These are phyloP conservation scores for Syncephalastrum contaminatum DNA, from an alignment of 371 early-diverging fungal species.

Conservation along the genomic window DNA sequence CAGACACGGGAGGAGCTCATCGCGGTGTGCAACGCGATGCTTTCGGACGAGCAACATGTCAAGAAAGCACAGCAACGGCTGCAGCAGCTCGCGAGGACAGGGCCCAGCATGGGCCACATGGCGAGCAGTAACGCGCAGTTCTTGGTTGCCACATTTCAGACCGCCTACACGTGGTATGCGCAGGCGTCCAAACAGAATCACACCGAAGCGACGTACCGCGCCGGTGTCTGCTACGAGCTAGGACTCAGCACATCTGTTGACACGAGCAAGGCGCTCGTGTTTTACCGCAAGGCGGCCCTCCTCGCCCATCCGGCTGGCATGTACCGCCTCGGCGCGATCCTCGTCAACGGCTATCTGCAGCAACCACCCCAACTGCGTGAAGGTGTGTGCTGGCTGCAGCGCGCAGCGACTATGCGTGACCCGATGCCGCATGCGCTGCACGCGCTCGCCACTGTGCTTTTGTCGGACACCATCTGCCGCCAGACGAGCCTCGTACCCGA, in stretches of 20 bases:
- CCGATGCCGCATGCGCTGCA: slow-evolving; percentile 81
- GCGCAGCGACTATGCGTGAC: slow-evolving; percentile 81
- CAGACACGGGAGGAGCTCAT: no score
- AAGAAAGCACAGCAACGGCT: no score
- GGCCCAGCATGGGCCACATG: no score
- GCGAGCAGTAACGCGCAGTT: no score
- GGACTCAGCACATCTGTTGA: slow-evolving; percentile 91
- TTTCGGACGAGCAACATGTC: no score
- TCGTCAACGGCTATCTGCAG: slow-evolving; percentile 76
- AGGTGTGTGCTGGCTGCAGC: slow-evolving; percentile 89
- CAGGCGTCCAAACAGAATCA: slow-evolving; percentile 92
- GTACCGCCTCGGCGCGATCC: slow-evolving; percentile 90
- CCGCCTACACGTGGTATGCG: slow-evolving; percentile 52
- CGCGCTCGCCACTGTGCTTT: slow-evolving; percentile 84
- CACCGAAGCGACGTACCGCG: slow-evolving; percentile 86
- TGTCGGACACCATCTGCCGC: slow-evolving; percentile 58
- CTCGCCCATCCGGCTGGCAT: slow-evolving; percentile 88
- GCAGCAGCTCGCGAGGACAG: no score
- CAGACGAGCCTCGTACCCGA: slow-evolving; percentile 71
- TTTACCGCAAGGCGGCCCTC: slow-evolving; percentile 92
- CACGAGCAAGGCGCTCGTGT: slow-evolving; percentile 74
- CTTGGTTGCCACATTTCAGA: no score
- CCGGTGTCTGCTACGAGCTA: slow-evolving; percentile 91
- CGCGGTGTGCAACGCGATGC: no score
- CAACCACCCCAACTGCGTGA: slow-evolving; percentile 80